Evolutionary conservation across 495 filamentous ascomycete genomes (phyloP), one percentile per base, ranked within the genome.

Genomic region (Aspergillus sclerotiicarbonarius): DNA sequence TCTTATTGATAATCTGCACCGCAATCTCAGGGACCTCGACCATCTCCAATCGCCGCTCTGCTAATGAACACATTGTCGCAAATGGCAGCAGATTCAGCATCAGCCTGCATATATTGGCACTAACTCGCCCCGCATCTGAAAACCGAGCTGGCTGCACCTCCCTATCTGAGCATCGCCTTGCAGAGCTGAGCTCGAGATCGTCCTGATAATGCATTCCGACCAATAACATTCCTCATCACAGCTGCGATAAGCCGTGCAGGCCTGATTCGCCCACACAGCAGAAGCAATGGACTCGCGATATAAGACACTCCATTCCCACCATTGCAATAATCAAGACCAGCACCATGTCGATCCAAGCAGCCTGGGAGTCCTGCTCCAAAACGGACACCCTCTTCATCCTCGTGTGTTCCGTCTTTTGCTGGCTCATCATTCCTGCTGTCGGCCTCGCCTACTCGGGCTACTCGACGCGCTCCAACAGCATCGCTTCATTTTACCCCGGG

Each of bases 381-480:
- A 72, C 59, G 12, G 70, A 72, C 53, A 71, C 70, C 8, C 54
- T 76, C 49, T 79, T 80, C 58, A 73, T 79, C 48, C 72, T 79
- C 25, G 71, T 78, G 21, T 74, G 73, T 51, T 70, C 65, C 51
- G 72, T 76, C 20, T 76, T 76, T 60, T 77, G 71, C 62, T 76
- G 71, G 73, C 59, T 65, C 10, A 76, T 76, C 57, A 72, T 76
- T 21, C 73, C 73, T 20, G 73, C 73, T 0, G 73, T 78, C 50
- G 75, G 78, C 30, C 71, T 80, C 8, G 78, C 68, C 4, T 81
- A 81, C 61, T 76, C 70, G 2, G 75, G 78, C 9, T 80, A 81
- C 54, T 75, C 70, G 18, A 78, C 74, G 19, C 70, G 75, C 5
- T 67, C 67, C 53, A 80, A 74, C 63, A 72, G 72, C 32, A 70